Evolutionary conservation across 2,329 filamentous ascomycete species (phyloP).

Genomic region (Pseudocercospora ulei): DNA sequence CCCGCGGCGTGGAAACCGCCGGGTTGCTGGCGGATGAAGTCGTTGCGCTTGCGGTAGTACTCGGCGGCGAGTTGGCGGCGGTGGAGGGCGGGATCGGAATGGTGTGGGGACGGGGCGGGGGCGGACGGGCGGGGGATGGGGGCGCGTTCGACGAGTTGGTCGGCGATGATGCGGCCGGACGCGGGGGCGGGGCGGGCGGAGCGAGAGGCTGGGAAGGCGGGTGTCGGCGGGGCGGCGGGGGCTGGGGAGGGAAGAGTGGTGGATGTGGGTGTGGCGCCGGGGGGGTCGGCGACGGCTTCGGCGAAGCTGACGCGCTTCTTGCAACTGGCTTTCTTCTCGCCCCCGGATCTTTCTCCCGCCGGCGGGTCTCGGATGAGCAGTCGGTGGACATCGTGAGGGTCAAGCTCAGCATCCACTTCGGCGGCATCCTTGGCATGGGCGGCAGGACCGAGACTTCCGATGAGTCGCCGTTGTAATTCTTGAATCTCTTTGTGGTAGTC

Average conservation of each 20-base stretch:
- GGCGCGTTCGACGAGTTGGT: slow-evolving; percentile 50
- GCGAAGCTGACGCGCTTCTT: slow-evolving; percentile 68
- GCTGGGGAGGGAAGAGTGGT: slow-evolving; percentile 20
- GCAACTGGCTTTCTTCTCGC: slow-evolving; percentile 31
- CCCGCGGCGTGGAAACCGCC: slow-evolving; percentile 63
- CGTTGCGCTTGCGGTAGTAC: slow-evolving; percentile 73
- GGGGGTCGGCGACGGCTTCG: slow-evolving; percentile 42
- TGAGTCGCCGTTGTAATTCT: slow-evolving; percentile 68
- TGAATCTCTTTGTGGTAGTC: slow-evolving; percentile 76
- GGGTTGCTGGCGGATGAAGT: slow-evolving; percentile 69
- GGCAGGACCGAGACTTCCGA: slow-evolving; percentile 51
- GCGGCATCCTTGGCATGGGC: slow-evolving; percentile 31
- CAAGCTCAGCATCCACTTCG: slow-evolving; percentile 37
- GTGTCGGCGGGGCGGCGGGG: neutral
- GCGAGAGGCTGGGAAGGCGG: slow-evolving; percentile 33
- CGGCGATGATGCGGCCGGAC: slow-evolving; percentile 35
- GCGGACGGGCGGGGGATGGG: slow-evolving; percentile 14
- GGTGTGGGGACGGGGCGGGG: slow-evolving; percentile 34
- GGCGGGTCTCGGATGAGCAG: slow-evolving; percentile 39
- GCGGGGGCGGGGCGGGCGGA: slow-evolving; percentile 30
- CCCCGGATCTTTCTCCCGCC: slow-evolving; percentile 19
- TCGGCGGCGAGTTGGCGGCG: slow-evolving; percentile 70
- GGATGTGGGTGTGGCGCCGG: slow-evolving; percentile 20
- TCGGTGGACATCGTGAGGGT: slow-evolving; percentile 49
- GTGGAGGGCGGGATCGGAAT: slow-evolving; percentile 55